Conservation (phyloP, 805 yeast genomes). For the Lachancea sp. region DNA sequence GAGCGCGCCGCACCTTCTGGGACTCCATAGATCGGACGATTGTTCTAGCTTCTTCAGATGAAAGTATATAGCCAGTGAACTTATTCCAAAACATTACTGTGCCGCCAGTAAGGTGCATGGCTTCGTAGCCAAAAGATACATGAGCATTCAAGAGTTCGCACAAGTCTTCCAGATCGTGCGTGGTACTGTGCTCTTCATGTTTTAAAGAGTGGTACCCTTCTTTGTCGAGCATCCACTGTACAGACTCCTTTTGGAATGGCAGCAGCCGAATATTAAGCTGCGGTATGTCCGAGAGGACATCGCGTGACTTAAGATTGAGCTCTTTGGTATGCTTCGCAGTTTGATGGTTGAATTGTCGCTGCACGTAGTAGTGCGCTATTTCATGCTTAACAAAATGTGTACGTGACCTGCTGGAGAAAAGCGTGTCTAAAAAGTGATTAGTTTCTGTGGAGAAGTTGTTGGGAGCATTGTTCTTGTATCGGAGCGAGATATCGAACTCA, state of each 20-base stretch:
- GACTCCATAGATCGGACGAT: constrained; percentile 12
- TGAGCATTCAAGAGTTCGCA: constrained; percentile 20
- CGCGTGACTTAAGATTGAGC: constrained; percentile 5
- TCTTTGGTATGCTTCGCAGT: constrained; percentile 19
- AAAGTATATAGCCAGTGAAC: constrained; percentile 27
- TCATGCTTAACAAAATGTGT: constrained; percentile 4
- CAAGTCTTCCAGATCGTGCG: constrained; percentile 5
- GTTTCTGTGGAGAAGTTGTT: constrained; percentile 27
- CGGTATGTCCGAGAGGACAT: constrained; percentile 8
- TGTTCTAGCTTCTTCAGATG: constrained; percentile 15
- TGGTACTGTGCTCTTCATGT: background rate
- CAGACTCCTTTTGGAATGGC: constrained; percentile 30
- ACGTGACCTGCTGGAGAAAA: constrained; percentile 14
- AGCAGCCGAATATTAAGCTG: constrained; percentile 19
- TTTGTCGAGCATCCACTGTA: constrained; percentile 31
- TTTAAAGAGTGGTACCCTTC: constrained; percentile 13
- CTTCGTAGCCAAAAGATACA: constrained; percentile 28
- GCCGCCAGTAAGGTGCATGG: constrained; percentile 10
- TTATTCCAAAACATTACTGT: constrained; percentile 28
- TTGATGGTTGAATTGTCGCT: constrained; percentile 23
- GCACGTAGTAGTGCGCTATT: constrained; percentile 18
- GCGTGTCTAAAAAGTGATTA: constrained; percentile 17
- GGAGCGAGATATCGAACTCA: constrained; percentile 1
- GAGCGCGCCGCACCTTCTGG: constrained; percentile 15
- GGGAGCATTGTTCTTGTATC: constrained; percentile 12